Conservation (phyloP, 1,284 basidiomycete genomes). For the Leccinum subspadiceum region DNA sequence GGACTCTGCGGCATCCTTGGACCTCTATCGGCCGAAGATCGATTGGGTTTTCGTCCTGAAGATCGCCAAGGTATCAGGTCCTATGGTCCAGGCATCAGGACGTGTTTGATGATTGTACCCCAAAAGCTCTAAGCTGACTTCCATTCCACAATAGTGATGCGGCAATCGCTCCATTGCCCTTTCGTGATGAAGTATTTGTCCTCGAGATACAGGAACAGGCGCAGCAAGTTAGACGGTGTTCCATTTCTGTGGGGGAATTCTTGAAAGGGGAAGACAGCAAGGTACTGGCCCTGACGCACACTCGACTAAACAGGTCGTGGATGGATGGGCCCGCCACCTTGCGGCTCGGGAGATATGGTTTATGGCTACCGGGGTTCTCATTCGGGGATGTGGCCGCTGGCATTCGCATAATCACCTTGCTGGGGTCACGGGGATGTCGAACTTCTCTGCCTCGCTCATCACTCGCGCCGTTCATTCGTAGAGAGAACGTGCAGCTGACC, state of each 20-base stretch:
- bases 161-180: not conserved
- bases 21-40: slow-evolving; percentile 5
- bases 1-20: not conserved
- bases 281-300: slow-evolving; percentile 7
- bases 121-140: not conserved
- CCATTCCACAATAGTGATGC: slow-evolving; percentile 4
- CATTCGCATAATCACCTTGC: slow-evolving; percentile 8
- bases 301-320: slow-evolving; percentile 8
- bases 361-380: slow-evolving; percentile 12
- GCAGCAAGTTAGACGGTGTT: not conserved
- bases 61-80: slow-evolving; percentile 1
- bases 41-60: not conserved
- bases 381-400: slow-evolving; percentile 16
- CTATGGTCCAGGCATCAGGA: not conserved
- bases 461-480: slow-evolving; percentile 19
- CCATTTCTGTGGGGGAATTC: slow-evolving; percentile 6
- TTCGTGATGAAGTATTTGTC: slow-evolving; percentile 9
- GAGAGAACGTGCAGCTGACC: slow-evolving; percentile 12
- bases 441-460: slow-evolving; percentile 24
- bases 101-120: not conserved
- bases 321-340: slow-evolving; percentile 5
- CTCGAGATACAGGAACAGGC: not conserved
- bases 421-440: slow-evolving; percentile 20
- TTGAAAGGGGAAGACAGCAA: slow-evolving; percentile 3
- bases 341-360: slow-evolving; percentile 9